A percentile compares a stretch with the other conserved stretches of the same genome.
These are phyloP conservation scores for Tolypocladium album DNA, from an alignment of 2,329 filamentous ascomycete genomes.

Conservation along the genomic window DNA sequence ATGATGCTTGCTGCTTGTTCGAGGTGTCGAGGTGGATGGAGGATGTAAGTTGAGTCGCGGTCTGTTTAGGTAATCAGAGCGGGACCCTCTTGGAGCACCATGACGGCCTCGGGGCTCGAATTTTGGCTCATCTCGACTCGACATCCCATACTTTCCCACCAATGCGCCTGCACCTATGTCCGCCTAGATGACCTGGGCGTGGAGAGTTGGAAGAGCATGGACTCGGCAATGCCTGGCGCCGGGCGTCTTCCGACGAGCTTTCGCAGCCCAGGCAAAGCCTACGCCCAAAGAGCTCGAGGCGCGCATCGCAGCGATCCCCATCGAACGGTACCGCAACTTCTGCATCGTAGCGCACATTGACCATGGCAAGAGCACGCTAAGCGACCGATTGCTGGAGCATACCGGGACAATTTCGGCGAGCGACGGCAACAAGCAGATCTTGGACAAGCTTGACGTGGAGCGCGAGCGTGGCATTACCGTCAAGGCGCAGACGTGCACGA, in stretches of 20 bases:
- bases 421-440: conserved; percentile 77
- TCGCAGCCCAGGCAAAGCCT: conserved; percentile 14
- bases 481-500: conserved; percentile 96
- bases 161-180: conserved; percentile 5
- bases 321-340: conserved; percentile 82
- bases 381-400: conserved; percentile 82
- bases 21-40: too few relatives aligned
- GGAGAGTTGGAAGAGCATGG: conserved; percentile 25
- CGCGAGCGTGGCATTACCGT: conserved; percentile 94
- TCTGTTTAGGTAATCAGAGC: neutral
- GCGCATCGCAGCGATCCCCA: conserved; percentile 63
- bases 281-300: conserved; percentile 23
- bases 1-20: neutral
- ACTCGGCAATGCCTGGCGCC: conserved; percentile 20
- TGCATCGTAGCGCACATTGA: conserved; percentile 99
- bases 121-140: neutral
- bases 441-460: conserved; percentile 96
- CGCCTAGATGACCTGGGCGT: conserved; percentile 25
- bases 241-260: conserved; percentile 4
- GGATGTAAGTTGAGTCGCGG: too few relatives aligned
- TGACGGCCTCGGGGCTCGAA: neutral
- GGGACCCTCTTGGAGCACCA: neutral
- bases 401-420: conserved; percentile 86
- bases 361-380: conserved; percentile 95
- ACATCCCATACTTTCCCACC: neutral